Base-by-base conservation (phyloP, 2,329 filamentous ascomycete genomes). In the Blastomyces parvus region DNA sequence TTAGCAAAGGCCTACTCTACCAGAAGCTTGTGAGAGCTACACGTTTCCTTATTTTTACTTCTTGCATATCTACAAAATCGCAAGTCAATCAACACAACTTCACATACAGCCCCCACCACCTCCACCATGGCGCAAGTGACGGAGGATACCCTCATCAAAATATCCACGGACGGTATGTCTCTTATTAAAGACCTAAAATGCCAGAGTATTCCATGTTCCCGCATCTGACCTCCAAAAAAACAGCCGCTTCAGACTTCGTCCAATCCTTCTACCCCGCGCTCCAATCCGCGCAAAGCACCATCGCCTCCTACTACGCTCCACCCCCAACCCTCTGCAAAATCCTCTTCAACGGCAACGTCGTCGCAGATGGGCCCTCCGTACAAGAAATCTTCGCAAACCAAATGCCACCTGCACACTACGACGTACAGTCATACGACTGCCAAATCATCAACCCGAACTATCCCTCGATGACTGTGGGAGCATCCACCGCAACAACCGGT, bases 231-330 rank as follows among this genome's bases (percentile, higher is more conserved):
- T 25, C 60, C 40, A 46, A 55, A 42, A 42, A 42, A 60, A 36
- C 68, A 89, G 90, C 87, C 64, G 88, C 90, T 61, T 84, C 88
- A 68, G 79, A 77, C 62, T 93, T 96, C 70, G 81, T 88, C 67
- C 85, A 87, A 65, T 80, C 83, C 66, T 96, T 88, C 79, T 96
- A 96, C 78, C 80, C 82, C 36, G 83, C 88, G n/a, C 79, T 95
- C 60, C 86, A 88, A 74, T 82, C 81, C 64, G 75, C 80, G 52
- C 81, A 83, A 66, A 75, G 78, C 53, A 78, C 80, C 11, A 82
- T 96, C 17, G 72, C 82, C 22, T 77, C 79, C n/a, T 95, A 87
- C 80, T 96, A 96, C 80, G 83, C 83, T 30, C 68, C 81, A 13
- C 82, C 75, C 0, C 68, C 81, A 13, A 82, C 75, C 0, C 70